Percentiles rank a stretch among this genome's conserved stretches.
These are phyloP conservation scores for Saccharomycopsis selenospora DNA, from an alignment of 805 yeast species.

Conservation along the genomic window DNA sequence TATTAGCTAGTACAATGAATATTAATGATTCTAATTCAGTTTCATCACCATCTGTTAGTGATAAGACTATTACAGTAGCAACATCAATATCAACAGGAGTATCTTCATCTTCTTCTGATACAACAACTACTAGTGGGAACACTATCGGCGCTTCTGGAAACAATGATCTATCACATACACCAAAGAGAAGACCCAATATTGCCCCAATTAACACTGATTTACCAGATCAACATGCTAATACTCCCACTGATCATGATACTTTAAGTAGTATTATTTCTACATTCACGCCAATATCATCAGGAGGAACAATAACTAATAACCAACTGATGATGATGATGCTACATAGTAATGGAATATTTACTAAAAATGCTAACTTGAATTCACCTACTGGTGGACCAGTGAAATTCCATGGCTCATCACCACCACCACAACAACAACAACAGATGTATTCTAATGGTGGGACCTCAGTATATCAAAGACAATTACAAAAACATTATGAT, in stretches of 20 bases:
- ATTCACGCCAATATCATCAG: neutral
- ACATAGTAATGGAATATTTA: neutral
- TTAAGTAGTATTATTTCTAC: neutral
- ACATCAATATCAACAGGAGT: neutral
- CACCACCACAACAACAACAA: neutral
- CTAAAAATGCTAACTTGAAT: neutral
- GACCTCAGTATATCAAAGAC: neutral
- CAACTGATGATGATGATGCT: neutral
- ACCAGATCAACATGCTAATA: no score
- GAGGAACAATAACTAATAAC: neutral
- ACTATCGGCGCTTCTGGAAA: no score
- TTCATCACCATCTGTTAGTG: no score
- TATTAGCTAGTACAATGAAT: no score
- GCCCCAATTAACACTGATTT: neutral
- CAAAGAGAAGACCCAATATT: neutral
- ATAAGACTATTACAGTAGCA: neutral
- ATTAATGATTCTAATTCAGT: no score
- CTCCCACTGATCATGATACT: neutral
- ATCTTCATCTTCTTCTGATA: no score
- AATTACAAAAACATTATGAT: neutral
- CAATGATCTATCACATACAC: no score
- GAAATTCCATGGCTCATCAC: no score
- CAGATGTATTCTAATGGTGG: neutral
- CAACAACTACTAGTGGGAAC: no score
- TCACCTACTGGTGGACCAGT: neutral